Conservation (phyloP, 2,329 filamentous ascomycete species). For the Neodidymelliopsis sp. region DNA sequence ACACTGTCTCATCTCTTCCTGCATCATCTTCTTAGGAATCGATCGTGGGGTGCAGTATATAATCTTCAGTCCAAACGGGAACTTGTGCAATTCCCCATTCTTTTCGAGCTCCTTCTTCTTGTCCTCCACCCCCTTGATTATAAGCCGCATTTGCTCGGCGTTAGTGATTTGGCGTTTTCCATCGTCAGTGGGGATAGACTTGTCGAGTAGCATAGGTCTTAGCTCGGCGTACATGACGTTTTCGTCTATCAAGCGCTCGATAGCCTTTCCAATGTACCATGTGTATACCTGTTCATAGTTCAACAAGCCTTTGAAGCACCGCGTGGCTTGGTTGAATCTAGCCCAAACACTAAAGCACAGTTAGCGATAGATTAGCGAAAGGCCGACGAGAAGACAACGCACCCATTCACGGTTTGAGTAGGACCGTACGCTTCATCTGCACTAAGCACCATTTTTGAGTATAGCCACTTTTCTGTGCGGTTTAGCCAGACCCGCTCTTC, state of each 20-base stretch:
- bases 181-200: conserved; percentile 67
- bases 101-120: conserved; percentile 56
- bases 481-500: conserved; percentile 15
- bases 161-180: conserved; percentile 63
- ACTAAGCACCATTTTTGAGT: conserved; percentile 67
- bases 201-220: conserved; percentile 73
- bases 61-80: conserved; percentile 71
- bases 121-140: conserved; percentile 56
- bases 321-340: conserved; percentile 72
- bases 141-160: conserved; percentile 62
- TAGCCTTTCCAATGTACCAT: conserved; percentile 66
- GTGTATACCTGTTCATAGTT: conserved; percentile 71
- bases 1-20: conserved; percentile 66
- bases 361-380: background rate
- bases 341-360: conserved; percentile 59
- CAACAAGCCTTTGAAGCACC: conserved; percentile 76
- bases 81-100: conserved; percentile 51
- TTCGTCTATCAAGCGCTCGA: conserved; percentile 69
- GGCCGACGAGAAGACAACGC: conserved; percentile 31
- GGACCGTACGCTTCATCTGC: conserved; percentile 66
- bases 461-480: conserved; percentile 62
- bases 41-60: conserved; percentile 75
- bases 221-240: conserved; percentile 76
- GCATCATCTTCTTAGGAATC: conserved; percentile 59
- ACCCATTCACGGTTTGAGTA: conserved; percentile 62